A percentile compares a stretch with the other conserved stretches of the same genome.
Conservation (phyloP, 1,139 yeast species). For the Protomyces inundatus region DNA sequence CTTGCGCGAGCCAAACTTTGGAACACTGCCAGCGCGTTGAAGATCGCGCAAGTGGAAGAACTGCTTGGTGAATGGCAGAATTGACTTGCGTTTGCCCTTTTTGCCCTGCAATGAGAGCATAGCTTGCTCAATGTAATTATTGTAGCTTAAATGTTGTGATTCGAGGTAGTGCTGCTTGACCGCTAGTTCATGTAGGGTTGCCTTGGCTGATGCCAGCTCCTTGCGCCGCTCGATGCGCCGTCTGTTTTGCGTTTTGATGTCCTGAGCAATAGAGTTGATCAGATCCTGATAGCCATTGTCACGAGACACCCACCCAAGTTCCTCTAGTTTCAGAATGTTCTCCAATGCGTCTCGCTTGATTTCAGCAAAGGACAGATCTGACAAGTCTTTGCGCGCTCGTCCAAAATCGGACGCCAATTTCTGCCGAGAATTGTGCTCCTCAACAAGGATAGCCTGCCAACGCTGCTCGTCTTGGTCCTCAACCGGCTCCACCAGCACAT, state of each 20-base stretch:
- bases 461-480: constrained; percentile 59
- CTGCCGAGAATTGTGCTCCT: constrained; percentile 42
- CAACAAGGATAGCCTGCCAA: constrained; percentile 52
- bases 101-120: constrained; percentile 56
- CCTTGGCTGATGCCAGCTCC: constrained; percentile 57
- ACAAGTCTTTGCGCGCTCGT: constrained; percentile 31
- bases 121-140: constrained; percentile 61
- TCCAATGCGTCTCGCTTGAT: constrained; percentile 73
- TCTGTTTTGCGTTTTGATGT: constrained; percentile 71
- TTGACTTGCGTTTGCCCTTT: constrained; percentile 47
- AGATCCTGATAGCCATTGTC: constrained; percentile 70
- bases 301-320: constrained; percentile 60
- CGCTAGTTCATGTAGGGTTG: constrained; percentile 54
- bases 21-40: constrained; percentile 60
- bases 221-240: constrained; percentile 58
- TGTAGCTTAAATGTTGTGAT: constrained; percentile 61
- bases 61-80: constrained; percentile 68
- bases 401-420: neutral
- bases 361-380: constrained; percentile 60
- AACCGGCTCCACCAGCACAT: constrained; percentile 67
- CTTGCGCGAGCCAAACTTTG: constrained; percentile 77
- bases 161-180: constrained; percentile 60
- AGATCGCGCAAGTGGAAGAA: constrained; percentile 72
- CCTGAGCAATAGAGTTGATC: constrained; percentile 76
- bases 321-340: constrained; percentile 68